Evolutionary conservation across 2,329 filamentous ascomycete genomes (phyloP), one percentile per base, ranked within the genome.

Genomic region (Aulographum hederae): DNA sequence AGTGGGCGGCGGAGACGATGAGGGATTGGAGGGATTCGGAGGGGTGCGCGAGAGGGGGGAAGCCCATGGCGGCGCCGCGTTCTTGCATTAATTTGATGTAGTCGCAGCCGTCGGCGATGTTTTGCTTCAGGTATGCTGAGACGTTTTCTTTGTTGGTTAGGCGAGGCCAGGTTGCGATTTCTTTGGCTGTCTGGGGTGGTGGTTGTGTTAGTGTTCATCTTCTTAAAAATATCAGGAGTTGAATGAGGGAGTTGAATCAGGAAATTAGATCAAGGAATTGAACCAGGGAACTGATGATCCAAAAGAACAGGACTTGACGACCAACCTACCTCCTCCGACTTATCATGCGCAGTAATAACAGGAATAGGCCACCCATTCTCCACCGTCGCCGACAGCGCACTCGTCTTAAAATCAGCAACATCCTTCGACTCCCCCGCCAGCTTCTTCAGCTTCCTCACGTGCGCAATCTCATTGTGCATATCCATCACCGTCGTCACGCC

Each of bases 61-160:
- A 23, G 2, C 53, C 52, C 42, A 65, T 46, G 6, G 47, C 42
- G 5, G 41, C 48, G 3, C 62, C 62, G 32, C 48, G 52, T 38
- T 66, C 62, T 38, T 65, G 58, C 52, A 66, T 61, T 30, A 65
- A 43, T 39, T 65, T 66, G 41, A 64, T 60, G 43, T 63, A 65
- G 35, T 63, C 54, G 2, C 54, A 57, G 23, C 46, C 37, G 33
- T 63, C 56, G 8, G 44, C 44, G 8, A 52, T 37, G 2, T 52
- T 51, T 37, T 54, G 51, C 10, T 52, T 45, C 2, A 65, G 44
- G 35, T 57, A 65, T 12, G 50, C 41, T 2, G 51, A 38, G 1
- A 60, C 61, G 16, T 53, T 59, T 21, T 54, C 46, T 6, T 46
- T 40, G 3, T 49, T 52, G 4, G 47, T 48, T n/a, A 63, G 36